phyloP scores from a whole-genome alignment of 2,329 filamentous ascomycete genomes.

The Nemania abortiva region DNA sequence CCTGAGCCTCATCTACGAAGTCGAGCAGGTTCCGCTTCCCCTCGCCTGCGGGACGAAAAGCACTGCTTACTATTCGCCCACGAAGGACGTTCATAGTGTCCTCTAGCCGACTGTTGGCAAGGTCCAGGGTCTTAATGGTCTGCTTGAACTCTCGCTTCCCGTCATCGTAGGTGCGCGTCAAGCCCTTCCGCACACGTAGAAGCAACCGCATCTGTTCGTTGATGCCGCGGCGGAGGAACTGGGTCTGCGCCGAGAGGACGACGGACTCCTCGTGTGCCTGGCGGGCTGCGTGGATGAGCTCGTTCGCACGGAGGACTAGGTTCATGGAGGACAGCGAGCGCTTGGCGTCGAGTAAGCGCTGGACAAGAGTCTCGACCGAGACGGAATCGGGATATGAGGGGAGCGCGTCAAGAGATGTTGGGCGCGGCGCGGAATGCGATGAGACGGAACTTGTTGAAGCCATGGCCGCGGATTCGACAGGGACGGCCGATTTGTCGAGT shows the following conservation, averaged over 20 bases:
- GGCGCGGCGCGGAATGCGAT: slow-evolving; percentile 39
- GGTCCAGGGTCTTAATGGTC: slow-evolving; percentile 74
- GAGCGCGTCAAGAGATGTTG: slow-evolving; percentile 47
- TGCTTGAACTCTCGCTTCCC: slow-evolving; percentile 71
- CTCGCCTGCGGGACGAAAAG: slow-evolving; percentile 70
- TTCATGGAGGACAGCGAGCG: slow-evolving; percentile 86
- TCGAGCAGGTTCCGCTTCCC: slow-evolving; percentile 75
- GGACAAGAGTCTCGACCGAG: slow-evolving; percentile 81
- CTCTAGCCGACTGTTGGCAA: slow-evolving; percentile 72
- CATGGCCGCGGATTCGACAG: slow-evolving; percentile 37
- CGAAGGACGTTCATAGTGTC: slow-evolving; percentile 74
- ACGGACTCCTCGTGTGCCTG: slow-evolving; percentile 82
- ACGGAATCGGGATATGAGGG: slow-evolving; percentile 56
- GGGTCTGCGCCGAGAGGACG: slow-evolving; percentile 75
- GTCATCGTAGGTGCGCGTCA: slow-evolving; percentile 68
- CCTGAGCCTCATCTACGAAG: slow-evolving; percentile 80
- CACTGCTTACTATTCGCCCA: slow-evolving; percentile 72
- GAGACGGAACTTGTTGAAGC: slow-evolving; percentile 45
- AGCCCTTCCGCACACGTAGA: slow-evolving; percentile 61
- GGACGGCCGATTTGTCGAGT: background rate
- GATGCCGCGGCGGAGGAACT: slow-evolving; percentile 75
- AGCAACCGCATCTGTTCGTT: slow-evolving; percentile 67
- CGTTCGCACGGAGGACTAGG: slow-evolving; percentile 86
- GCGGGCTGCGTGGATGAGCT: slow-evolving; percentile 83
- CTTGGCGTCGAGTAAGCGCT: slow-evolving; percentile 87